Conservation (phyloP, 305 asterid species). For the Nicotiana rustica region DNA sequence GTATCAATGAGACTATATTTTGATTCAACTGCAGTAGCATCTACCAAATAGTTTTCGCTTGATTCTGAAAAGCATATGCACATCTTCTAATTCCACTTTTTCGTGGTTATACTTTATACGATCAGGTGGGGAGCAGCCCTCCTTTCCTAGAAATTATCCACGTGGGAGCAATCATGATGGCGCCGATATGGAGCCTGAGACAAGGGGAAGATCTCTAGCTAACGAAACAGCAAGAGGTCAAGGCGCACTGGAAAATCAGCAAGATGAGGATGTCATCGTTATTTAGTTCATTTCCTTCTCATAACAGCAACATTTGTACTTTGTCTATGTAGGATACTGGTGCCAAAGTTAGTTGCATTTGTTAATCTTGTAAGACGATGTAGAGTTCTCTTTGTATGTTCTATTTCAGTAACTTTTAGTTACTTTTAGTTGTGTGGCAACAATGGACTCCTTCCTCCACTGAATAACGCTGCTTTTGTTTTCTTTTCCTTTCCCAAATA, state of each 20-base stretch:
- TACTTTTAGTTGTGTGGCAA: not conserved
- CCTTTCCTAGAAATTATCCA: constrained; percentile 35
- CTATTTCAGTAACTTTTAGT: not conserved
- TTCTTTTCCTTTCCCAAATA: not conserved
- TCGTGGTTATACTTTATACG: constrained; percentile 25
- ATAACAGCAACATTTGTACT: constrained; percentile 1
- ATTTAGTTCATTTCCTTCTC: constrained; percentile 25
- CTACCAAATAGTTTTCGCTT: not conserved
- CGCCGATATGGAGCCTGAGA: constrained; percentile 47
- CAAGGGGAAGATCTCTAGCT: constrained; percentile 47
- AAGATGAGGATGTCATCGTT: constrained; percentile 48
- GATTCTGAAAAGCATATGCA: not conserved
- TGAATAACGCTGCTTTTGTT: not conserved
- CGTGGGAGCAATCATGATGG: constrained; percentile 35
- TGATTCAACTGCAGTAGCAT: not conserved
- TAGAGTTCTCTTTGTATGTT: constrained; percentile 28
- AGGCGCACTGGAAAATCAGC: constrained; percentile 40
- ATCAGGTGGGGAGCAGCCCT: constrained; percentile 59
- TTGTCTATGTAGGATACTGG: not conserved
- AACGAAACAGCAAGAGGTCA: constrained; percentile 50
- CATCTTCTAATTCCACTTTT: constrained; percentile 3
- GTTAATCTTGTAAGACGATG: constrained; percentile 11
- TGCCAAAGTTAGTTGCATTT: not conserved
- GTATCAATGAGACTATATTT: constrained; percentile 14
- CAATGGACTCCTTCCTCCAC: not conserved